Evolutionary conservation across 495 filamentous ascomycete genomes (phyloP), one percentile per base, ranked within the genome.

Genomic region (Penicillium lividum): DNA sequence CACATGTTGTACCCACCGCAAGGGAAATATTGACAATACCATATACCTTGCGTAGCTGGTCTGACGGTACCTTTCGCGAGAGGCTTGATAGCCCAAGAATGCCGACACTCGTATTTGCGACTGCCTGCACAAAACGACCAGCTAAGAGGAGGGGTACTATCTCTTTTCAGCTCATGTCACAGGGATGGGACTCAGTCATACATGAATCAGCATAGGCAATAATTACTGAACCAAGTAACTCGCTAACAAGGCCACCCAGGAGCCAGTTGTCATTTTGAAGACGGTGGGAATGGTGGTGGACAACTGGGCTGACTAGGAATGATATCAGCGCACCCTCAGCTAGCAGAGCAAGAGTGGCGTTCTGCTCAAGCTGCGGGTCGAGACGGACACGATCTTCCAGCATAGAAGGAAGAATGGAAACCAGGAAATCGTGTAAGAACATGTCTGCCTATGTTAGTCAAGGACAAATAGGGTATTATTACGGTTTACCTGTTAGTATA

Each of bases 231-330:
- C 38, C 38, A 0, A 3, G 63, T 58, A 0, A 67, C 42, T 43
- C 65, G 60, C 2, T 65, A 63, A 7, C 65, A 65, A 6, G 67
- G 10, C 71, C 69, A 10, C 57, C 51, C 0, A 54, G 34, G n/a
- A 71, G n/a, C 59, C 59, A 6, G 59, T 43, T 7, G 51, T 62
- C 30, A 66, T 57, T 7, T 67, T 33, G 0, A 65, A 64, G 30
- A 60, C 56, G 1, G 57, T 59, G 27, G 13, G 4, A 29, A 38
- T 27, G 29, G 11, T 15, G 30, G 22, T 38, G 31, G 18, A 52
- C 9, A 16, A 27, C 5, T 15, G 33, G 33, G 31, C 31, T 38
- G 7, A 42, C 1, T 16, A 15, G 7, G 33, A 52, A 52, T 7
- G 50, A 52, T 5, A 52, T 5, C 50, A 52, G 30, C 8, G 50